Percentiles rank a stretch among this genome's conserved stretches.
phyloP scores from a whole-genome alignment of 2,329 filamentous ascomycete genomes.

The Colletotrichum godetiae region DNA sequence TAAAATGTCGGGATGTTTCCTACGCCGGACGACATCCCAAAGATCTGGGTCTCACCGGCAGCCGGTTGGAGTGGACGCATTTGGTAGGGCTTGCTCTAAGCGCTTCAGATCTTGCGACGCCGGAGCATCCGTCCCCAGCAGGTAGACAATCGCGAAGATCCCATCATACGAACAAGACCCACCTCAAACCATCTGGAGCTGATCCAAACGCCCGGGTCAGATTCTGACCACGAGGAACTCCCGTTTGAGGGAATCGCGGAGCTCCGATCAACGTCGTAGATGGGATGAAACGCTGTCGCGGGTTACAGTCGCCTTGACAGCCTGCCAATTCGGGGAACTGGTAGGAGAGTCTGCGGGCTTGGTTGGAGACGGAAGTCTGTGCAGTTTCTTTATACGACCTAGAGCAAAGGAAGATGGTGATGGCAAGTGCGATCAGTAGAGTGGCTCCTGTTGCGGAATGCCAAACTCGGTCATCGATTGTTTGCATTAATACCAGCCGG shows the following conservation, averaged over 20 bases:
- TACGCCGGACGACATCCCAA: neutral
- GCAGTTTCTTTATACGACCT: neutral
- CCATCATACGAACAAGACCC: neutral
- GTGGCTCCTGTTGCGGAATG: neutral
- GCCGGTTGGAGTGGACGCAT: neutral
- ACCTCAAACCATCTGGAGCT: neutral
- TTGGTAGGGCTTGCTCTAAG: conserved; percentile 15
- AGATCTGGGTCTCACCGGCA: neutral
- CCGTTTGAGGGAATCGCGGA: conserved; percentile 9
- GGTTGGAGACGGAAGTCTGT: neutral
- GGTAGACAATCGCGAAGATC: no score
- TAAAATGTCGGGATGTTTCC: neutral
- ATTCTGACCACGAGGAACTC: neutral
- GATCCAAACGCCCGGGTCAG: neutral
- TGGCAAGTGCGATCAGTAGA: neutral
- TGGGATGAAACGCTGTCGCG: conserved; percentile 6
- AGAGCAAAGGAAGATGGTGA: neutral
- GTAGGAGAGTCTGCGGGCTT: neutral
- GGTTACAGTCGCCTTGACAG: neutral
- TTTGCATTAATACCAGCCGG: neutral
- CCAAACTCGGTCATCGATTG: neutral
- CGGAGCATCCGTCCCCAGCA: neutral
- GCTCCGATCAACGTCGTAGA: conserved; percentile 10
- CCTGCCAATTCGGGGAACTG: neutral
- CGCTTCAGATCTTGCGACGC: neutral